Evolutionary conservation across 305 asterid genomes (phyloP).

Genomic region (Solanum hybrid): DNA sequence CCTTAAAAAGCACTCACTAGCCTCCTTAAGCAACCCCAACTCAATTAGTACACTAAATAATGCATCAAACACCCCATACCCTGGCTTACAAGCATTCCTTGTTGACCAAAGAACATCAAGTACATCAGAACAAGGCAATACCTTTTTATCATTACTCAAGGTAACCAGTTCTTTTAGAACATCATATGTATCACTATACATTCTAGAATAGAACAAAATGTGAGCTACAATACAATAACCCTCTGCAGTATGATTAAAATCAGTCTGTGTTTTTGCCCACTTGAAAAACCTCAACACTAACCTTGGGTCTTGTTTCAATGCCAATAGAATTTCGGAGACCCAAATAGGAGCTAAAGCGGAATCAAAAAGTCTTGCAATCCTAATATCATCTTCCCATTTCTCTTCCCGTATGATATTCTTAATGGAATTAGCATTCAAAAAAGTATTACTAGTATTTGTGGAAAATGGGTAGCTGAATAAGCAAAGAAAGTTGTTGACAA

Average conservation of each 20-base stretch:
- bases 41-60: slow-evolving; percentile 66
- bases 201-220: slow-evolving; percentile 68
- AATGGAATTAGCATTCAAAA: slow-evolving; percentile 23
- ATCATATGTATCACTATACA: slow-evolving; percentile 52
- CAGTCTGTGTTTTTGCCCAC: slow-evolving; percentile 44
- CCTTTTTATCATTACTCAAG: slow-evolving; percentile 11
- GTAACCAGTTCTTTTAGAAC: slow-evolving; percentile 53
- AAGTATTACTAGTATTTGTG: slow-evolving; percentile 12
- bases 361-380: slow-evolving; percentile 28
- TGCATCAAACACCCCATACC: slow-evolving; percentile 72
- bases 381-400: slow-evolving; percentile 58
- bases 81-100: slow-evolving; percentile 45
- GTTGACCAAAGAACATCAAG: slow-evolving; percentile 72
- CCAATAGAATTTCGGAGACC: slow-evolving; percentile 42
- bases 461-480: slow-evolving; percentile 32
- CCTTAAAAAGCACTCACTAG: slow-evolving; percentile 57
- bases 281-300: slow-evolving; percentile 62
- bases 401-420: slow-evolving; percentile 39
- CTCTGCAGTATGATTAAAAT: slow-evolving; percentile 46
- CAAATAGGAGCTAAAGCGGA: slow-evolving; percentile 55
- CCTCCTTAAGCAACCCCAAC: slow-evolving; percentile 67
- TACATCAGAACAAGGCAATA: slow-evolving; percentile 21
- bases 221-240: slow-evolving; percentile 66
- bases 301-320: slow-evolving; percentile 58
- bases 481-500: slow-evolving; percentile 26